These are phyloP conservation scores for Brassica napus DNA, from an alignment of 345 rosid species.

Conservation along the genomic window Da-Ae NC_063443.1:12358501-12359000, in stretches of 20 bases:
- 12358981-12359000: background rate
- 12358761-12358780: background rate
- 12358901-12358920: background rate
- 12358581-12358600: too few species aligned
- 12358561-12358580: too few species aligned
- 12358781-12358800: too few species aligned
- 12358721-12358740: background rate
- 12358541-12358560: too few species aligned
- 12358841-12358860: conserved; percentile 26
- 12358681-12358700: background rate
- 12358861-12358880: conserved; percentile 26
- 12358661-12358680: too few species aligned
- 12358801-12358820: conserved; percentile 29
- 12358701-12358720: background rate
- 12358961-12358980: background rate
- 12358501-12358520: too few species aligned
- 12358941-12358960: conserved; percentile 13
- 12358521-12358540: too few species aligned
- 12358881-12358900: conserved; percentile 37
- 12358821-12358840: conserved; percentile 35
- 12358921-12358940: conserved; percentile 12
- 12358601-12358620: too few species aligned
- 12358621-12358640: too few species aligned
- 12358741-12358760: background rate
- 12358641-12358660: too few species aligned